phyloP scores from a whole-genome alignment of 2,329 filamentous ascomycete species.

The Diaporthe ilicicola region DNA sequence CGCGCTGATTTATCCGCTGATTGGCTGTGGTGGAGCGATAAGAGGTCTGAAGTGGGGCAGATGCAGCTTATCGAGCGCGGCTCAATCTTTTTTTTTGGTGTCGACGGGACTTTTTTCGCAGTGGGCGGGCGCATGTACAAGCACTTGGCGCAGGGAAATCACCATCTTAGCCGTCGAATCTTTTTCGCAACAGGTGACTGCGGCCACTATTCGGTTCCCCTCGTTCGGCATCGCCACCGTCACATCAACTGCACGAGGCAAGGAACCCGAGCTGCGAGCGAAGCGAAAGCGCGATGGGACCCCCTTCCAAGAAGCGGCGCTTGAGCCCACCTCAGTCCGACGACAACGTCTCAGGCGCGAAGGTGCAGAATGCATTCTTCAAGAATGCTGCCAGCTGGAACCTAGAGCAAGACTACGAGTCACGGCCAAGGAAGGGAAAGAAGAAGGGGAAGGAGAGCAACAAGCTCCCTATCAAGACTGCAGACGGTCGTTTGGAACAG shows the following conservation, averaged over 20 bases:
- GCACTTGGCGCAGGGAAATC: neutral
- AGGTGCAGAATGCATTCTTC: constrained; percentile 72
- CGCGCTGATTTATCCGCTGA: neutral
- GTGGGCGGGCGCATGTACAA: neutral
- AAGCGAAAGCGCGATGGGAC: constrained; percentile 52
- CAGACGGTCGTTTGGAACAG: constrained; percentile 73
- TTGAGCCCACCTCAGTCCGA: constrained; percentile 61
- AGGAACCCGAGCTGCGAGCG: neutral
- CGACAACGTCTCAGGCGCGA: constrained; percentile 47
- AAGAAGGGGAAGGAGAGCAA: constrained; percentile 79
- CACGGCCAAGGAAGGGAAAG: constrained; percentile 76
- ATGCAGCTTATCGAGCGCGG: neutral
- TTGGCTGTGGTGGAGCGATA: neutral
- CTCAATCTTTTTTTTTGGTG: constrained; percentile 15
- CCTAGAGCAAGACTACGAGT: constrained; percentile 91
- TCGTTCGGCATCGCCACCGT: neutral
- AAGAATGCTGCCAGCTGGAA: constrained; percentile 84
- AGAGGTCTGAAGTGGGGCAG: constrained; percentile 1
- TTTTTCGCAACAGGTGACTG: neutral
- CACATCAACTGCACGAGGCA: neutral
- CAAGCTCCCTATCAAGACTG: constrained; percentile 85
- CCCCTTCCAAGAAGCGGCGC: constrained; percentile 65
- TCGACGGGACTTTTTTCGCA: neutral
- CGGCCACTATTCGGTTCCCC: neutral
- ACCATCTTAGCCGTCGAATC: neutral